Evolutionary conservation across 2,329 filamentous ascomycete genomes (phyloP).

Genomic region (Penicillium hesseltinei): DNA sequence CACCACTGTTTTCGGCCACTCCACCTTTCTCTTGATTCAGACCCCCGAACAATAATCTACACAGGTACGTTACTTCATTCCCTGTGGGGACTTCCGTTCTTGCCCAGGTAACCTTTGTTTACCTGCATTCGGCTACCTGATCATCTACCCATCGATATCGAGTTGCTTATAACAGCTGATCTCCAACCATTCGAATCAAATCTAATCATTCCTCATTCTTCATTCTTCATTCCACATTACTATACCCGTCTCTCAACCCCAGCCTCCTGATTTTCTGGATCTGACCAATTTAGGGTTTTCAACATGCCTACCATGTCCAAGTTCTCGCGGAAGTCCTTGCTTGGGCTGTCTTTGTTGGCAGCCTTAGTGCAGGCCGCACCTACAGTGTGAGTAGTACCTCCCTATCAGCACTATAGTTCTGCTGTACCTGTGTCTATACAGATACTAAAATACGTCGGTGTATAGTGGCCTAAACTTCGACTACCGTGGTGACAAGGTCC

Average conservation of each 20-base stretch:
- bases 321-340: slow-evolving; percentile 23
- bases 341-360: slow-evolving; percentile 28
- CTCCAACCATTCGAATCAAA: slow-evolving; percentile 25
- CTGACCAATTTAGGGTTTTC: slow-evolving; percentile 22
- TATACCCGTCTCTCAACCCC: slow-evolving; percentile 19
- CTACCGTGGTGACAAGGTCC: slow-evolving; percentile 56
- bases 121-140: slow-evolving; percentile 20
- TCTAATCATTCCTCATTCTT: slow-evolving; percentile 22
- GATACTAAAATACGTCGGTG: background rate
- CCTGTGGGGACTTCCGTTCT: slow-evolving; percentile 13
- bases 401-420: background rate
- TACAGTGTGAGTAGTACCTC: slow-evolving; percentile 25
- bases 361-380: slow-evolving; percentile 23
- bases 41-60: slow-evolving; percentile 13
- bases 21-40: slow-evolving; percentile 4
- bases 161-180: slow-evolving; percentile 33
- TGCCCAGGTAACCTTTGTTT: slow-evolving; percentile 3
- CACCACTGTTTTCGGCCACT: slow-evolving; percentile 20
- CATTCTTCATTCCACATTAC: slow-evolving; percentile 16
- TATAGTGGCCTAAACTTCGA: slow-evolving; percentile 45
- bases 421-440: background rate
- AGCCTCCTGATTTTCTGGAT: slow-evolving; percentile 30
- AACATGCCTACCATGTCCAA: slow-evolving; percentile 27
- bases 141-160: slow-evolving; percentile 11
- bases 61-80: slow-evolving; percentile 4